Base-by-base conservation (phyloP, 2,329 filamentous ascomycete species). In the Sporothrix schenckii region DNA sequence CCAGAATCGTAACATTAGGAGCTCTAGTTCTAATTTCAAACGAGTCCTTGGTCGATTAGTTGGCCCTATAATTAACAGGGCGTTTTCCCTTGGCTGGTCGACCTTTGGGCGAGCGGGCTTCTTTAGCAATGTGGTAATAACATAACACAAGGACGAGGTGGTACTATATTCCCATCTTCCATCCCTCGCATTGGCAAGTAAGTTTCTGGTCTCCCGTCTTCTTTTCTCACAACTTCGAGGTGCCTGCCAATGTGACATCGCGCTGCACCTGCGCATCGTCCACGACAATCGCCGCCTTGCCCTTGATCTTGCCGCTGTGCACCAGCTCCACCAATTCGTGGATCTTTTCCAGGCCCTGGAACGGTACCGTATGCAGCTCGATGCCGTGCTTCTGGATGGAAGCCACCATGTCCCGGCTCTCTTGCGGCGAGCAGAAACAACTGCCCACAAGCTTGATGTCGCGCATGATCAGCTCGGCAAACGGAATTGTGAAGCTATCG, bases 261-360 rank as follows among this genome's bases (percentile, higher is more conserved):
- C 52, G 50, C 39, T 77, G 69, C n/a, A 79, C 69, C 70, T 80
- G 78, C 54, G 81, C 79, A 27, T 78, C 74, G 72, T 87, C 85
- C 14, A 88, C 81, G 13, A 88, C 74, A 41, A 87, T 81, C 27
- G 86, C 81, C 0, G 78, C 85, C 76, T 89, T 87, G 0, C 86
- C 85, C 72, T 83, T 80, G 75, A 87, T 81, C 77, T 84, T 83
- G 0, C 86, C 86, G 9, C 81, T 81, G 67, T 85, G 80, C 1
- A 86, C 83, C 69, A 85, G 75, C 44, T 84, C 79, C 4, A 86
- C 75, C 72, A 88, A 75, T 52, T 86, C 81, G 3, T 80, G 81
- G 16, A 88, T 82, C 72, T 83, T 82, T 3, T 84, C 80, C 19
- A 89, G 74, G 0, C 86, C 85, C 3, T 84, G 72, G 71, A 88